Percentiles rank a stretch among this genome's conserved stretches.
These are phyloP conservation scores for Phytopythium litorale DNA, from an alignment of 352 stramenopile species.

Conservation along the genomic window DNA sequence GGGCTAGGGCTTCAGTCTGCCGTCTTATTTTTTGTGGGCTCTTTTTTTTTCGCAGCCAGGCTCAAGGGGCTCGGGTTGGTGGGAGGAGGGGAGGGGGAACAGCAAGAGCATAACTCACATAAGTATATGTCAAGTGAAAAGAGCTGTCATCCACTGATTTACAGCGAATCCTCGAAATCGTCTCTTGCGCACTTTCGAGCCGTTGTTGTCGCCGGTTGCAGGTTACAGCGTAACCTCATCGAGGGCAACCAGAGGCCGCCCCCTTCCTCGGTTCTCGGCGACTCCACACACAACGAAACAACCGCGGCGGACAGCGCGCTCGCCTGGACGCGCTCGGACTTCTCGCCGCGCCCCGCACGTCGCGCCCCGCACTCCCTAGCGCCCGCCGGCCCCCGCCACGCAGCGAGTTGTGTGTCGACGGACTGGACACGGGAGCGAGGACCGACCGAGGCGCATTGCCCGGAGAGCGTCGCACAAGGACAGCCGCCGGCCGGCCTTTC, in stretches of 20 bases:
- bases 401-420: neutral
- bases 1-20: neutral
- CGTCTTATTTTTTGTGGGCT: neutral
- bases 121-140: too few species aligned
- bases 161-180: neutral
- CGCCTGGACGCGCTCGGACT: neutral
- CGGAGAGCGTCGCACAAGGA: neutral
- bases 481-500: neutral
- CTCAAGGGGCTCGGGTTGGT: neutral
- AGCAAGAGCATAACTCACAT: neutral
- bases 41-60: neutral
- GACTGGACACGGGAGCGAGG: neutral
- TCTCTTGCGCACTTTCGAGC: neutral
- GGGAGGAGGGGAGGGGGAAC: neutral
- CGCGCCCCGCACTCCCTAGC: neutral
- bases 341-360: neutral
- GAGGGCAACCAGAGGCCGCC: neutral
- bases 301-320: neutral
- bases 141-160: too few species aligned
- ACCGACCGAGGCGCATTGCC: neutral
- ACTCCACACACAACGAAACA: conserved; percentile 4
- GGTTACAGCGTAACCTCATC: too few species aligned
- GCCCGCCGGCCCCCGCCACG: neutral
- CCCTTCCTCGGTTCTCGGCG: neutral
- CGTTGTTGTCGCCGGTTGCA: neutral